Conservation (phyloP, 805 yeast genomes). For the Cyberlindnera lachancei region DNA sequence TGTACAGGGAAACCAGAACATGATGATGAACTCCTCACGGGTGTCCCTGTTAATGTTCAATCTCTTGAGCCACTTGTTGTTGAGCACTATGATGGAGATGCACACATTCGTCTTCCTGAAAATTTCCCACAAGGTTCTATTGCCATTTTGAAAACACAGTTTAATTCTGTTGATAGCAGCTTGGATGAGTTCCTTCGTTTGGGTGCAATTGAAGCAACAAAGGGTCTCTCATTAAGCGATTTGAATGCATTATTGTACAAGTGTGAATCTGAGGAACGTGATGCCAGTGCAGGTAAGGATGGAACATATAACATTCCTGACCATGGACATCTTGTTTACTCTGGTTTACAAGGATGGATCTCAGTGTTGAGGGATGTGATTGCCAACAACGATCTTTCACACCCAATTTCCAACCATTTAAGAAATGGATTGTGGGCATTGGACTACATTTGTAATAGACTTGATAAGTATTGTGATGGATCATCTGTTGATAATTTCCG, state of each 20-base stretch:
- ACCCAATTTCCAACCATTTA: constrained; percentile 74
- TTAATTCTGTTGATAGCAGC: constrained; percentile 55
- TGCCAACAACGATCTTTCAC: constrained; percentile 67
- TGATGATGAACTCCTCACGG: constrained; percentile 39
- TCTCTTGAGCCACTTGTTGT: constrained; percentile 45
- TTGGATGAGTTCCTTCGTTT: constrained; percentile 61
- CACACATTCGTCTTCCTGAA: constrained; percentile 52
- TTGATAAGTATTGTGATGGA: constrained; percentile 39
- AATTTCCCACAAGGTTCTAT: constrained; percentile 86
- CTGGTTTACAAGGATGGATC: constrained; percentile 93
- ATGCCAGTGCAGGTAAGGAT: constrained; percentile 58
- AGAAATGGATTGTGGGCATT: constrained; percentile 87
- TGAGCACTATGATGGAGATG: constrained; percentile 34
- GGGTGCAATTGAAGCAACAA: constrained; percentile 73
- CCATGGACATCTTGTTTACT: constrained; percentile 68
- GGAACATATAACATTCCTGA: constrained; percentile 75
- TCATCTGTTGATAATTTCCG: constrained; percentile 48
- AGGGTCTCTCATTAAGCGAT: constrained; percentile 53
- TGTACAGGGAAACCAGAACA: constrained; percentile 41
- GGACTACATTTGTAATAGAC: constrained; percentile 60
- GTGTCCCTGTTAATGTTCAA: constrained; percentile 59
- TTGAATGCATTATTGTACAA: constrained; percentile 69
- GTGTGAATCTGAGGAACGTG: constrained; percentile 85
- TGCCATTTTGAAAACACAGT: constrained; percentile 68
- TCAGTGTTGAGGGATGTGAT: constrained; percentile 58